These are phyloP conservation scores for Blastobotrys malaysiensis DNA, from an alignment of 1,139 yeast genomes.

Conservation along the genomic window DNA sequence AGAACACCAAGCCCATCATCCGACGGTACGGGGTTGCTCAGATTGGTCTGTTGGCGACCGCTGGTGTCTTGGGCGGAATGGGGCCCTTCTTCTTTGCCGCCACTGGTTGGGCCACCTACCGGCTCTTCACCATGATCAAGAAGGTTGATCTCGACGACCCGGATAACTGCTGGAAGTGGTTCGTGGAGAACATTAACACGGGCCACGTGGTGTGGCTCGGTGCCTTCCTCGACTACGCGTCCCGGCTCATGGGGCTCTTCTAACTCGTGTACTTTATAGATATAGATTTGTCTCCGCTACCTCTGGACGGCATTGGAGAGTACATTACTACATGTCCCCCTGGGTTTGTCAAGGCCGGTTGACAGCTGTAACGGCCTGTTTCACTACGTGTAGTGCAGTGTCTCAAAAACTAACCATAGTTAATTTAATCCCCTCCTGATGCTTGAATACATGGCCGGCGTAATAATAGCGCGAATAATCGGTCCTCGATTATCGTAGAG, in stretches of 20 bases:
- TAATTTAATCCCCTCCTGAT: too few species aligned
- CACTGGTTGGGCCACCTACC: slow-evolving; percentile 59
- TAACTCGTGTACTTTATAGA: neutral
- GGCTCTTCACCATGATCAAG: slow-evolving; percentile 61
- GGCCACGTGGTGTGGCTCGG: slow-evolving; percentile 80
- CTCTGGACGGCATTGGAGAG: too few species aligned
- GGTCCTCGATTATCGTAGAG: too few species aligned
- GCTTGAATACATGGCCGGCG: too few species aligned
- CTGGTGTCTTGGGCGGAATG: slow-evolving; percentile 77
- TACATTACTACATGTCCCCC: too few species aligned
- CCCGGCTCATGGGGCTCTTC: slow-evolving; percentile 40
- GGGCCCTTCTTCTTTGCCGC: slow-evolving; percentile 77
- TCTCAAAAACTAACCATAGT: neutral
- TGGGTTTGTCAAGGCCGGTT: too few species aligned
- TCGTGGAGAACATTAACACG: slow-evolving; percentile 69
- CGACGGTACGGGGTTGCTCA: slow-evolving; percentile 62
- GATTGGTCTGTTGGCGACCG: slow-evolving; percentile 53
- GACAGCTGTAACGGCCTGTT: too few species aligned
- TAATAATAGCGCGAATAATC: too few species aligned
- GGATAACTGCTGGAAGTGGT: slow-evolving; percentile 73
- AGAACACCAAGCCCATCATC: slow-evolving; percentile 63
- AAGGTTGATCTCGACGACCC: slow-evolving; percentile 77
- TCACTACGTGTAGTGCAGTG: neutral
- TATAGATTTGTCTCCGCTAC: neutral
- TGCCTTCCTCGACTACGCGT: slow-evolving; percentile 64